Evolutionary conservation across 192 early-diverging fungal genomes (phyloP).

Genomic region (Funneliformis geosporum): DNA sequence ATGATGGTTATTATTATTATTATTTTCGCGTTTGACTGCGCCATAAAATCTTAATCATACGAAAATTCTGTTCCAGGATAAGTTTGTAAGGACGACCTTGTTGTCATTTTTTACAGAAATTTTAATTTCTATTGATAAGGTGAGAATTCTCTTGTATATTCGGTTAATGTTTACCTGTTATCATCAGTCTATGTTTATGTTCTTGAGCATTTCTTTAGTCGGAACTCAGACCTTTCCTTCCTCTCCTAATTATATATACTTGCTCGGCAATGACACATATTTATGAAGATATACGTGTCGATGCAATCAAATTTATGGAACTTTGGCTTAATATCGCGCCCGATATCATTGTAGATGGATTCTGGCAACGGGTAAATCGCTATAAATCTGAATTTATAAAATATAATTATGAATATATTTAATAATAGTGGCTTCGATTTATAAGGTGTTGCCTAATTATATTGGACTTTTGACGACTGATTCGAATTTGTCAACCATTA

Average conservation of each 20-base stretch:
- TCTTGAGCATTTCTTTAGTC: conserved; percentile 29
- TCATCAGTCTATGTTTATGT: neutral
- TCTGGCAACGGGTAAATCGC: conserved; percentile 63
- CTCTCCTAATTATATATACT: conserved; percentile 74
- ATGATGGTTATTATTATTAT: neutral
- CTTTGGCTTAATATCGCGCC: conserved; percentile 69
- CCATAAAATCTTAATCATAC: neutral
- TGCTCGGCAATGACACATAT: conserved; percentile 92
- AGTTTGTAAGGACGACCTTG: conserved; percentile 42
- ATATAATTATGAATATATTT: conserved; percentile 31
- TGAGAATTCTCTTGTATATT: conserved; percentile 19
- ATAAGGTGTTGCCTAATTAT: conserved; percentile 65
- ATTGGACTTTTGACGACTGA: conserved; percentile 57
- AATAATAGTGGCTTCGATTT: conserved; percentile 40
- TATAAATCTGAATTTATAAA: neutral
- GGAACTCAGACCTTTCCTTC: conserved; percentile 77
- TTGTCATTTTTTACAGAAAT: conserved; percentile 40
- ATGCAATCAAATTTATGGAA: conserved; percentile 78
- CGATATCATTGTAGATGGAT: conserved; percentile 57
- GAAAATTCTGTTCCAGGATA: conserved; percentile 34
- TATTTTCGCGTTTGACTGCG: neutral
- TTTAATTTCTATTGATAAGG: conserved; percentile 39
- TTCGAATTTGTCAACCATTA: conserved; percentile 49
- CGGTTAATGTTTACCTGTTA: neutral
- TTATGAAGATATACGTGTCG: conserved; percentile 79